Percentiles rank a stretch among this genome's conserved stretches.
phyloP scores from a whole-genome alignment of 768 basidiomycete species.

The Termitomyces sp. region DNA sequence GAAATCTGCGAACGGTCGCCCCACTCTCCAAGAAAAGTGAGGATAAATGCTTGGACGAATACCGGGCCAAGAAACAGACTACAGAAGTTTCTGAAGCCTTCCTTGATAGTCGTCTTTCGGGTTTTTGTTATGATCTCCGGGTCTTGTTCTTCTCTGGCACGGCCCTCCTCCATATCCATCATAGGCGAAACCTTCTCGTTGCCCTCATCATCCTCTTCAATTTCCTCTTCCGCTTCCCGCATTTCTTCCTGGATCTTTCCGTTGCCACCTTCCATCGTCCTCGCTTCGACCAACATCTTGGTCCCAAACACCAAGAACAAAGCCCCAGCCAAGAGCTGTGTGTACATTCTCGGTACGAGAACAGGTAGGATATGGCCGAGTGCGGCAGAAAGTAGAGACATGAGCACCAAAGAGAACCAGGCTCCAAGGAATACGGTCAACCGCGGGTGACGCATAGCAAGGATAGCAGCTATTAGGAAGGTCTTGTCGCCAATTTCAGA shows the following conservation, averaged over 20 bases:
- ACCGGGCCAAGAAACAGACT: constrained; percentile 85
- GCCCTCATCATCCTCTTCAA: constrained; percentile 71
- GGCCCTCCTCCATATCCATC: constrained; percentile 74
- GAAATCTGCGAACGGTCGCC: constrained; percentile 97
- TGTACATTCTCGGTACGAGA: constrained; percentile 72
- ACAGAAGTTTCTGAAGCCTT: constrained; percentile 80
- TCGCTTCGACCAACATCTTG: constrained; percentile 86
- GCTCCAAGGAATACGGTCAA: constrained; percentile 86
- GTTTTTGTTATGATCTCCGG: constrained; percentile 18
- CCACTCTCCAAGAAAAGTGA: constrained; percentile 99
- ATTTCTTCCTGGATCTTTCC: constrained; percentile 92
- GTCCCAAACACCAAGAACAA: constrained; percentile 90
- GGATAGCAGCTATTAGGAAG: constrained; percentile 80
- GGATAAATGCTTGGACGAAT: constrained; percentile 90
- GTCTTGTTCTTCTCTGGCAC: constrained; percentile 10
- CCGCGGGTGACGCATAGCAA: constrained; percentile 90
- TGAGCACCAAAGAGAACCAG: constrained; percentile 81
- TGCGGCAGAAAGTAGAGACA: constrained; percentile 93
- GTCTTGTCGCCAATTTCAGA: constrained; percentile 98
- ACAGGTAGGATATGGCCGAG: constrained; percentile 88
- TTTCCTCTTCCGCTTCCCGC: constrained; percentile 94
- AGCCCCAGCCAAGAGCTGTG: constrained; percentile 68
- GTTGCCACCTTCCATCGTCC: constrained; percentile 71
- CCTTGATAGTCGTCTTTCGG: constrained; percentile 28
- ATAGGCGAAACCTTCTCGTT: constrained; percentile 48